A percentile compares a stretch with the other conserved stretches of the same genome.
These are phyloP conservation scores for Amborella trichopoda DNA, from an alignment of 164 flowering plant species.

Conservation along the genomic window DNA sequence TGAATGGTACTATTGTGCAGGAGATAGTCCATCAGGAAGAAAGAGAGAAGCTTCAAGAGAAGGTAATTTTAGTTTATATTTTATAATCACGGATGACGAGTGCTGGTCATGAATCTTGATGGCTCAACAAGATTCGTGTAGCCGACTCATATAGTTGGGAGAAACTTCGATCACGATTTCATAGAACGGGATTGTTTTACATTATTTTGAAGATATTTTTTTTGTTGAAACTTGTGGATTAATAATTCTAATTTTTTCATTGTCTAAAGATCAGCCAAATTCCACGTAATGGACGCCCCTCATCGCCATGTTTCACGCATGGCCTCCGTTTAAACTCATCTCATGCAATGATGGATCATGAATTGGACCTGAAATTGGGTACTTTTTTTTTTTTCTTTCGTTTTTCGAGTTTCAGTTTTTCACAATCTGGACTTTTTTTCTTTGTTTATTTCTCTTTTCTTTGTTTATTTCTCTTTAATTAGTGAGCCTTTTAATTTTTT, in stretches of 20 bases:
- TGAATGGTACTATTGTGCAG: no score
- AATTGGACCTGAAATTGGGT: background rate
- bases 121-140: no score
- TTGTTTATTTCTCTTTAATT: no score
- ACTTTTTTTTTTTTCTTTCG: background rate
- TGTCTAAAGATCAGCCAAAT: background rate
- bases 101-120: no score
- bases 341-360: background rate
- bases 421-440: no score
- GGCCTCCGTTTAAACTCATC: background rate
- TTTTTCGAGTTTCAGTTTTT: no score
- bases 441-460: no score
- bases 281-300: no score
- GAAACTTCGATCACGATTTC: no score
- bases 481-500: no score
- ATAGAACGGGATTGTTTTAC: no score
- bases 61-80: background rate
- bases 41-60: background rate
- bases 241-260: background rate
- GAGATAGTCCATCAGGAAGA: background rate
- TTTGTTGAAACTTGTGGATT: background rate
- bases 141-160: no score
- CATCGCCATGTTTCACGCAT: background rate
- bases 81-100: background rate
- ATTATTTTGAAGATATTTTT: background rate